Evolutionary conservation across 1,284 basidiomycete genomes (phyloP).

Genomic region (Melampsora larici-populina): DNA sequence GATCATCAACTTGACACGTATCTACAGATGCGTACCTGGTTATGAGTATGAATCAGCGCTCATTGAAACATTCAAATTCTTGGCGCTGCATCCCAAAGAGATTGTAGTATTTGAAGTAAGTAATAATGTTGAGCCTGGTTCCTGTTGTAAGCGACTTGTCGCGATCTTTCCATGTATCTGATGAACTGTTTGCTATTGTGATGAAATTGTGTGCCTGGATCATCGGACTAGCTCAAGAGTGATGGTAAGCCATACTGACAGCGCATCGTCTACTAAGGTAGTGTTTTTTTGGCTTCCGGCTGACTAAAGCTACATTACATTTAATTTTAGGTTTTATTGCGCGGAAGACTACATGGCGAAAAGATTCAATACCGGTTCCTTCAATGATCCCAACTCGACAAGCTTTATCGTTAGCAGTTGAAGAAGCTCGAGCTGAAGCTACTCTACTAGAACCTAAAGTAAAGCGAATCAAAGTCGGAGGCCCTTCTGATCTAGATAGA

Average conservation of each 20-base stretch:
- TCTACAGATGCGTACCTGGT: conserved; percentile 21
- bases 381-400: conserved; percentile 30
- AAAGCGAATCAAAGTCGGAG: conserved; percentile 6
- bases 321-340: conserved; percentile 33
- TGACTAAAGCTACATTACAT: background rate
- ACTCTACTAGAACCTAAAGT: conserved; percentile 1
- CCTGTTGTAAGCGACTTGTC: background rate
- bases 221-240: conserved; percentile 26
- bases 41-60: conserved; percentile 24
- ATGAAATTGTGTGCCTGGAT: background rate
- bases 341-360: conserved; percentile 25
- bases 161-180: background rate
- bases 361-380: conserved; percentile 25
- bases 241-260: conserved; percentile 11
- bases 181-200: background rate
- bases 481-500: conserved; percentile 11
- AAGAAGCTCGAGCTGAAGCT: conserved; percentile 3
- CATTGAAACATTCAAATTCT: conserved; percentile 24
- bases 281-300: too few relatives aligned
- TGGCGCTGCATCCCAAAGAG: conserved; percentile 26
- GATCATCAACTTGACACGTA: background rate
- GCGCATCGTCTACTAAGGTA: background rate
- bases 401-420: conserved; percentile 7
- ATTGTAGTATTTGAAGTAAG: conserved; percentile 34
- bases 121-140: background rate